Base-by-base conservation (phyloP, 2,329 filamentous ascomycete species). In the Paracamarosporium sp. region DNA sequence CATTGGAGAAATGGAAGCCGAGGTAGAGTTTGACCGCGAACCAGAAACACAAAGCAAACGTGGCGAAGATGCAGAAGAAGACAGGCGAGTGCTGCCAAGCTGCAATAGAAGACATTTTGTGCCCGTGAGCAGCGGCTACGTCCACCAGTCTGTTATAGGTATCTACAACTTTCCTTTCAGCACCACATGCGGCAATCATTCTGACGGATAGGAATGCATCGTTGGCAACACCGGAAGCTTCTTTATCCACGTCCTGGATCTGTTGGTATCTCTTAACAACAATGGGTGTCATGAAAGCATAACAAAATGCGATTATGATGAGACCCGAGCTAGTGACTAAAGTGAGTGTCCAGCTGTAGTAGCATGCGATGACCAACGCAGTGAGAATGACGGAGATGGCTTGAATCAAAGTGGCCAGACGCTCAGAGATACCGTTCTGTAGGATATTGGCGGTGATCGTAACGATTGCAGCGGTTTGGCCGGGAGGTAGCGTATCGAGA, bases 341-440 rank as follows among this genome's bases (percentile, higher is more conserved):
- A 5, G 69, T 70, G 24, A 74, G 55, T 22, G 62, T 61, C 68
- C 67, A 71, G 31, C 62, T 67, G 48, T 63, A 70, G 24, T 64
- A 57, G 38, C 70, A 72, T 20, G 67, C 65, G 22, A 73, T 65
- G 17, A 70, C 56, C 9, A 70, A 52, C 2, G 66, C 63, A 4
- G 63, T 64, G 28, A 61, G 27, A 6, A 69, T 62, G 1, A 73
- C 62, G 17, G 68, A 59, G 8, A 65, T 53, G n/a, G 62, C 61
- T 52, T 72, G 69, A 6, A 72, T 61, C 25, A 72, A 53, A 4
- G 69, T 63, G 5, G 62, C 64, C 15, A 72, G 58, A 38, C 69
- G 61, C 44, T 71, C 66, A 3, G 69, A 73, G 17, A 73, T 70
- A 6, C 69, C 70, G 13, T 70, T 53, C 47, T 73, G 70, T 12